Conservation (phyloP, 306 rosid species). For the Glycine latifolia region DNA sequence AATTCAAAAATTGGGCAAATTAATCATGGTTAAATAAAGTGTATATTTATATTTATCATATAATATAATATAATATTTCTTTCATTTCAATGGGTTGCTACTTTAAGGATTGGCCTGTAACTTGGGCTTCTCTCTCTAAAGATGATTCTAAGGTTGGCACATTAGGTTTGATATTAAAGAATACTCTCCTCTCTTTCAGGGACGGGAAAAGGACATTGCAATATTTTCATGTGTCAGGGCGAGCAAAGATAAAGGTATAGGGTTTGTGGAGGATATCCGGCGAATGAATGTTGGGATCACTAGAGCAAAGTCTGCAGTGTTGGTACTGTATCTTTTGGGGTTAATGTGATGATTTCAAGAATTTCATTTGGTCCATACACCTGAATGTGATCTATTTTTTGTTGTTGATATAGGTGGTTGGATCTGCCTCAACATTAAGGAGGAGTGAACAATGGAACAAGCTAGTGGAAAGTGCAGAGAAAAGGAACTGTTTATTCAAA, state of each 20-base stretch:
- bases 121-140: not conserved
- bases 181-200: conserved; percentile 54
- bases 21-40: not conserved
- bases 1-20: conserved; percentile 12
- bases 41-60: conserved; percentile 1
- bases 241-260: conserved; percentile 71
- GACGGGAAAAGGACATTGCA: conserved; percentile 90
- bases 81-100: too few relatives aligned
- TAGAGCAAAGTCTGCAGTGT: conserved; percentile 88
- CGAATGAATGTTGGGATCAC: conserved; percentile 97
- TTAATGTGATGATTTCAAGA: conserved; percentile 26
- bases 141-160: conserved; percentile 23
- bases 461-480: conserved; percentile 83
- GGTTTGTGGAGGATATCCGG: conserved; percentile 79
- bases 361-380: conserved; percentile 29
- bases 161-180: conserved; percentile 35
- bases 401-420: conserved; percentile 71
- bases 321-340: conserved; percentile 63
- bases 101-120: not conserved
- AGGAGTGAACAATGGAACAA: conserved; percentile 80
- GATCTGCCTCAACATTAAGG: conserved; percentile 85
- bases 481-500: conserved; percentile 65
- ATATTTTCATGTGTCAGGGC: conserved; percentile 97
- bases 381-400: conserved; percentile 35
- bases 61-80: too few relatives aligned